Evolutionary conservation across 306 rosid genomes (phyloP).

Genomic region (Acacia melanoxylon): DNA sequence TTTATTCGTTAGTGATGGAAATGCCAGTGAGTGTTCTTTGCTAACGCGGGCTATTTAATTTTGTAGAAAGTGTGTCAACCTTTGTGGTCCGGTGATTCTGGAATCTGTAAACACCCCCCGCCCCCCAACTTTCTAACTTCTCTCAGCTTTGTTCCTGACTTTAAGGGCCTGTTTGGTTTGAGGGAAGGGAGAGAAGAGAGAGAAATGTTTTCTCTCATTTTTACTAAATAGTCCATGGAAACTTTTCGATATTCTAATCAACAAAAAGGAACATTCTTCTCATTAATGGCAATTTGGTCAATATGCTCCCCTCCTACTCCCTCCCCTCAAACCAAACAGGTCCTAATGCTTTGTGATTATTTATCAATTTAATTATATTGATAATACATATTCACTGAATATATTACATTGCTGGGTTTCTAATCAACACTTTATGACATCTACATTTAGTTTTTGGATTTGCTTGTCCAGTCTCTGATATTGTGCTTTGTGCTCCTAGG

Average conservation of each 20-base stretch:
- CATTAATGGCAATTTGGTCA: no score
- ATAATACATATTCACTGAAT: neutral
- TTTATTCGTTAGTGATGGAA: neutral
- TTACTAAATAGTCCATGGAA: no score
- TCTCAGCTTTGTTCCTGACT: neutral
- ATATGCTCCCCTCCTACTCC: no score
- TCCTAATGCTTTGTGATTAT: neutral
- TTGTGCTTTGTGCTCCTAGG: slow-evolving; percentile 48
- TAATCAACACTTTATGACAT: slow-evolving; percentile 9
- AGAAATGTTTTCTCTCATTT: no score
- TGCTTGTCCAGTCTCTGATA: slow-evolving; percentile 6
- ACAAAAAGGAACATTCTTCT: no score
- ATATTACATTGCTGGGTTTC: slow-evolving; percentile 11
- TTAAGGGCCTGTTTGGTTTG: no score
- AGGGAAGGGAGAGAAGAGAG: no score
- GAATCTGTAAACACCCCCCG: no score
- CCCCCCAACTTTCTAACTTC: neutral
- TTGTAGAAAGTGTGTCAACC: neutral
- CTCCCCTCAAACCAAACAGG: no score
- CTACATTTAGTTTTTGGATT: slow-evolving; percentile 4
- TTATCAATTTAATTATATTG: neutral
- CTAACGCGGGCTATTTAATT: neutral
- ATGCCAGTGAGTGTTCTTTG: neutral
- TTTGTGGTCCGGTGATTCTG: slow-evolving; percentile 10
- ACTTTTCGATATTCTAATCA: no score